Conservation (phyloP, 1,139 yeast genomes). For the Kluyveromyces marxianus region DNA sequence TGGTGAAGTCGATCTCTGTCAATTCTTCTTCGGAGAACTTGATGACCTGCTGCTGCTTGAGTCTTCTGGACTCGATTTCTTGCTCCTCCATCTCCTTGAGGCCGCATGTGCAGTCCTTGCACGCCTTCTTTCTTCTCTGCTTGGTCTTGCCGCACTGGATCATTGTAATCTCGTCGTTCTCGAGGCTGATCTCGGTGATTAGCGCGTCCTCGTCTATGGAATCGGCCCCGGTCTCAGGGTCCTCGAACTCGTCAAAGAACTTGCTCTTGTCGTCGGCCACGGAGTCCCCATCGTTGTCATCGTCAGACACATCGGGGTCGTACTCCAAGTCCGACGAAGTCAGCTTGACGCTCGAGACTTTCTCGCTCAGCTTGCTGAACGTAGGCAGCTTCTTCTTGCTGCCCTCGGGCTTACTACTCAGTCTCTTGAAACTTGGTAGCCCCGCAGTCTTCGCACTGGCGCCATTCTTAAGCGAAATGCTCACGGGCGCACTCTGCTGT, state of each 20-base stretch:
- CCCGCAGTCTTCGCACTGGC: slow-evolving; percentile 1
- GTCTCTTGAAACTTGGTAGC: slow-evolving; percentile 11
- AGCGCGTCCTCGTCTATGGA: slow-evolving; percentile 42
- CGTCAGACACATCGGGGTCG: slow-evolving; percentile 19
- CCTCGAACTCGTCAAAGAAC: slow-evolving; percentile 44
- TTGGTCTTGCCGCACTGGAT: slow-evolving; percentile 35
- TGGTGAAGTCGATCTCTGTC: slow-evolving; percentile 88
- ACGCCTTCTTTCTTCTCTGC: slow-evolving; percentile 69
- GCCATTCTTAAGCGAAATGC: slow-evolving; percentile 12
- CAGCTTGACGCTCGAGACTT: slow-evolving; percentile 7
- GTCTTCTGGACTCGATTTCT: slow-evolving; percentile 42
- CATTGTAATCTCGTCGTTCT: slow-evolving; percentile 31
- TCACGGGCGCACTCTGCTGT: slow-evolving; percentile 5
- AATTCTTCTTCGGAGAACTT: slow-evolving; percentile 59
- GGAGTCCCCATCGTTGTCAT: slow-evolving; percentile 11
- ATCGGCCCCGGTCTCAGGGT: slow-evolving; percentile 37
- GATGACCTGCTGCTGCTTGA: slow-evolving; percentile 40
- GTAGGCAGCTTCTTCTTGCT: slow-evolving; percentile 5
- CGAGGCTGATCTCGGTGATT: slow-evolving; percentile 29
- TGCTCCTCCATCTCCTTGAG: slow-evolving; percentile 74
- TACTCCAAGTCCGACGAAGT: slow-evolving; percentile 11
- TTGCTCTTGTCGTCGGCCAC: slow-evolving; percentile 35
- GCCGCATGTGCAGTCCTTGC: slow-evolving; percentile 98
- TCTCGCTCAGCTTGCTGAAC: slow-evolving; percentile 6
- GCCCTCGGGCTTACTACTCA: background rate